phyloP scores from a whole-genome alignment of 768 basidiomycete genomes.

The Suillus decipiens region DNA sequence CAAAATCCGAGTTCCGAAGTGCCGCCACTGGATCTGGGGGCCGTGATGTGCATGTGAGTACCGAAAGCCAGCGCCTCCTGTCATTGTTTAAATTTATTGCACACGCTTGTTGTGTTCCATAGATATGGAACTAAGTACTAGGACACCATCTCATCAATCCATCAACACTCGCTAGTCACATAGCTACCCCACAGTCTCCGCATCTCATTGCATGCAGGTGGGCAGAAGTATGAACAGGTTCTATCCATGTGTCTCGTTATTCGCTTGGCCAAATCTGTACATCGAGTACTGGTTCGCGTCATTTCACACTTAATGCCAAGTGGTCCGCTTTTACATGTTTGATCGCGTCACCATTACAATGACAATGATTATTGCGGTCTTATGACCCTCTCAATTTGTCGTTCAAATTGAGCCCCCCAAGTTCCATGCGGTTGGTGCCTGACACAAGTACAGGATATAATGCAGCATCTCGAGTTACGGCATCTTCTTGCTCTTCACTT shows the following conservation, averaged over 20 bases:
- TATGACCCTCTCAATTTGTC: constrained; percentile 8
- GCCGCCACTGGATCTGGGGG: background rate
- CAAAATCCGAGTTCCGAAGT: background rate
- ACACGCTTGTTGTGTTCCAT: background rate
- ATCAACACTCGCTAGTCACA: background rate
- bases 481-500: constrained; percentile 2
- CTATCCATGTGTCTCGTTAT: background rate
- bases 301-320: background rate
- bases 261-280: background rate
- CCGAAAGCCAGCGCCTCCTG: background rate
- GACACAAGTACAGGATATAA: constrained; percentile 2
- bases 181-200: constrained; percentile 1
- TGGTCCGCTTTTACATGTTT: background rate
- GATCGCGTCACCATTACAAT: background rate
- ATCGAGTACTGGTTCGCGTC: background rate
- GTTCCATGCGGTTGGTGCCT: constrained; percentile 15
- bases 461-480: background rate
- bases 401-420: constrained; percentile 6
- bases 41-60: background rate
- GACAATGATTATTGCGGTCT: constrained; percentile 4
- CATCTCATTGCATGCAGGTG: background rate
- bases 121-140: background rate
- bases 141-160: background rate
- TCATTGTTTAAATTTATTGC: background rate
- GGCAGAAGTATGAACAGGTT: background rate